These are phyloP conservation scores for Buddleja alternifolia DNA, from an alignment of 257 asterid species.

Conservation along the genomic window DNA sequence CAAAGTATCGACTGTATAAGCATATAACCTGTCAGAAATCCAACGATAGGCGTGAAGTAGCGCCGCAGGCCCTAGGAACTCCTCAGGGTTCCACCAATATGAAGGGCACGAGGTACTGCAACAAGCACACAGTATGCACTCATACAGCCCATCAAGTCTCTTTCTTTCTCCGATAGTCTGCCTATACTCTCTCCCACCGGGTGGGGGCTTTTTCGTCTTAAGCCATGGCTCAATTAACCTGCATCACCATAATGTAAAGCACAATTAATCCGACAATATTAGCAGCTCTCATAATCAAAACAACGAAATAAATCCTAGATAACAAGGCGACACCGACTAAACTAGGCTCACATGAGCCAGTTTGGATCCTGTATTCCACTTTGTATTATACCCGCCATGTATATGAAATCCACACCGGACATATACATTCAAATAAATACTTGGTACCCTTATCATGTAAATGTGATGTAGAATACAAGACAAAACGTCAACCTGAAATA, in stretches of 20 bases:
- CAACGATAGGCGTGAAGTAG: slow-evolving; percentile 80
- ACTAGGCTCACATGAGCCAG: too few species aligned
- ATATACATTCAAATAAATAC: neutral
- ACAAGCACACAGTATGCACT: slow-evolving; percentile 83
- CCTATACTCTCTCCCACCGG: slow-evolving; percentile 57
- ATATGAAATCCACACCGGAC: neutral
- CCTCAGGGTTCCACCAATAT: slow-evolving; percentile 90
- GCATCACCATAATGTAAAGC: neutral
- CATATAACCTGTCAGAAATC: slow-evolving; percentile 63
- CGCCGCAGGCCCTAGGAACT: slow-evolving; percentile 71
- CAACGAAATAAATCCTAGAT: neutral
- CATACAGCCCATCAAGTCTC: slow-evolving; percentile 71
- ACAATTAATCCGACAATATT: neutral
- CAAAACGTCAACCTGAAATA: too few species aligned
- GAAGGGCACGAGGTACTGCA: slow-evolving; percentile 79
- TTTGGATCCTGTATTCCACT: too few species aligned
- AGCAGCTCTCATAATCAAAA: neutral
- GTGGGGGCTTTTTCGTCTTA: slow-evolving; percentile 59
- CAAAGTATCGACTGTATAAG: neutral
- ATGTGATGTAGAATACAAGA: neutral
- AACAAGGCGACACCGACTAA: neutral
- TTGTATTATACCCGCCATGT: too few species aligned
- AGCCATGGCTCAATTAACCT: slow-evolving; percentile 86
- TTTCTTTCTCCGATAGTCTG: slow-evolving; percentile 57
- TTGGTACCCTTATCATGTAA: too few species aligned